Evolutionary conservation across 352 stramenopile species (phyloP).

Genomic region (Globisporangium nodosum): DNA sequence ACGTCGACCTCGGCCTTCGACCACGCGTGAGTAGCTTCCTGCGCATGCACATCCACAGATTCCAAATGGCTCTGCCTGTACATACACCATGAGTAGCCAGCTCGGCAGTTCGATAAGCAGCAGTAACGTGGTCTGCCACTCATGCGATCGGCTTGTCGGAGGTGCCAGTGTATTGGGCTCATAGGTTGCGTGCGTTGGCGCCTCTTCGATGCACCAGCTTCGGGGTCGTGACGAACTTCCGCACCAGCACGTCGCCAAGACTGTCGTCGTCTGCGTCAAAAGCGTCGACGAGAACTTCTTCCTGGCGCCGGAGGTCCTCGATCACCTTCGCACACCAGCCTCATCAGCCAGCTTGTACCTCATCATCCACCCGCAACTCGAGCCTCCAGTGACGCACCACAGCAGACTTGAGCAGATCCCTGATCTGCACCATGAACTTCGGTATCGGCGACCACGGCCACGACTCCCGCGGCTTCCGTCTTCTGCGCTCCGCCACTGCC

Average conservation of each 20-base stretch:
- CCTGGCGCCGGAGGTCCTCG: constrained; percentile 21
- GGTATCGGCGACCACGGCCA: constrained; percentile 31
- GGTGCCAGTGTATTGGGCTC: not conserved
- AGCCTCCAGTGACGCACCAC: constrained; percentile 21
- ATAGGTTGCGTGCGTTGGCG: not conserved
- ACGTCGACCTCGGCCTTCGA: constrained; percentile 11
- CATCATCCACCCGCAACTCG: not conserved
- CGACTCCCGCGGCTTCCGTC: constrained; percentile 14
- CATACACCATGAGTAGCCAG: too few relatives aligned
- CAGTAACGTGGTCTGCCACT: not conserved
- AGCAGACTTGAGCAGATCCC: constrained; percentile 24
- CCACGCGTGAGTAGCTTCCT: constrained; percentile 3
- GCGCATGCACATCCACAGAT: not conserved
- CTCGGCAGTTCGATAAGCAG: too few relatives aligned
- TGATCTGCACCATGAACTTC: constrained; percentile 21
- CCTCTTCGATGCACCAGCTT: not conserved
- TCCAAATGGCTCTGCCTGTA: not conserved
- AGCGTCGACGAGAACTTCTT: constrained; percentile 2
- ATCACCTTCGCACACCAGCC: constrained; percentile 20
- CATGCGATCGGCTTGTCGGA: not conserved
- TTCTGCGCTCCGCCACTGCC: constrained; percentile 10
- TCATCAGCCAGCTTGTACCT: not conserved
- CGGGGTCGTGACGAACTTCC: not conserved
- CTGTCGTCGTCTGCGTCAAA: constrained; percentile 4
- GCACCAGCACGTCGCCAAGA: constrained; percentile 8